phyloP scores from a whole-genome alignment of 1,284 basidiomycete species.

The Irpex sp. region DNA sequence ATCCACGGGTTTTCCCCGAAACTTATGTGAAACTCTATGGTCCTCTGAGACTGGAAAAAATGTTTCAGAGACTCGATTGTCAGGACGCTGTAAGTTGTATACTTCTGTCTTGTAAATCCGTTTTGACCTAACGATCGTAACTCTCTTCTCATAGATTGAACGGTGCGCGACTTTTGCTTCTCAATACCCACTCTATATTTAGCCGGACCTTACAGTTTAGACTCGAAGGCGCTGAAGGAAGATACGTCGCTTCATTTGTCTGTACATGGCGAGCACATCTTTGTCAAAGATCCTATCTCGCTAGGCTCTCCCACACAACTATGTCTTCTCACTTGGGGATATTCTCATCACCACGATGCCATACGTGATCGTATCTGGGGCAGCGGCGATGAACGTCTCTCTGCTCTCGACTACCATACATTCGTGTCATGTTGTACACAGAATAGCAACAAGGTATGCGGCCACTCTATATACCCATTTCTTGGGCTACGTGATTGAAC shows the following conservation, averaged over 20 bases:
- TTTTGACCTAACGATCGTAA: no score
- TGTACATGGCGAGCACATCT: slow-evolving; percentile 21
- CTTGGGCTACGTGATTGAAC: no score
- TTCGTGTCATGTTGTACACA: no score
- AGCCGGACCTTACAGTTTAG: no score
- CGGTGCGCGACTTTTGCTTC: not conserved
- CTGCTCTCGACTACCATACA: no score
- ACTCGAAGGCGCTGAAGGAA: not conserved
- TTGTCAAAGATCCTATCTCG: slow-evolving; percentile 50
- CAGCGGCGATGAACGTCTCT: no score
- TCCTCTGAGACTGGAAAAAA: not conserved
- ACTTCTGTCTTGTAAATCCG: no score
- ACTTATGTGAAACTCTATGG: not conserved
- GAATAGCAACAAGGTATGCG: no score
- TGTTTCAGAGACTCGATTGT: not conserved
- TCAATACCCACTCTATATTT: not conserved
- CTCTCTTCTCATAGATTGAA: not conserved
- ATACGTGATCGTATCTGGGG: no score
- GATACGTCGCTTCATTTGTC: not conserved
- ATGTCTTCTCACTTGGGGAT: slow-evolving; percentile 52
- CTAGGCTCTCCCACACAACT: slow-evolving; percentile 41
- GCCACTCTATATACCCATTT: no score
- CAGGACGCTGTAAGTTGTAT: not conserved
- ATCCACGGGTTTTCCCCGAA: not conserved
- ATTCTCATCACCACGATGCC: slow-evolving; percentile 27